Evolutionary conservation across 2,329 filamentous ascomycete species (phyloP).

Genomic region (Aureobasidium uvarum): DNA sequence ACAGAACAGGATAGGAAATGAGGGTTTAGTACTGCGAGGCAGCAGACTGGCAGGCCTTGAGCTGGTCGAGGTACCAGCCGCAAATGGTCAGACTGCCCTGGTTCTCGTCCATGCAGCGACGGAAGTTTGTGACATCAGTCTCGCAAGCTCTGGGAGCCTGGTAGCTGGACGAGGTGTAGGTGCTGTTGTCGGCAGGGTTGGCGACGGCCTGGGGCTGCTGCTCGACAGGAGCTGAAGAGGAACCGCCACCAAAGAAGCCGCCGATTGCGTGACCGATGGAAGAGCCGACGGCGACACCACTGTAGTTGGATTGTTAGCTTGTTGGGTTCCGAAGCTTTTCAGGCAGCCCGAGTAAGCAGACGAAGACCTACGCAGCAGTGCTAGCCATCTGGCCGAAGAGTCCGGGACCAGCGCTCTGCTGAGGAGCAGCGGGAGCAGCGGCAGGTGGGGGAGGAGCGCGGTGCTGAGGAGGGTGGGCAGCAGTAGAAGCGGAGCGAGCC

Average conservation of each 20-base stretch:
- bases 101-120: slow-evolving; percentile 95
- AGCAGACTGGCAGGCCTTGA: slow-evolving; percentile 57
- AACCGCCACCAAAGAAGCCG: slow-evolving; percentile 74
- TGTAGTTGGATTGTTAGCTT: slow-evolving; percentile 45
- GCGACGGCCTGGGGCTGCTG: slow-evolving; percentile 46
- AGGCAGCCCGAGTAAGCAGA: slow-evolving; percentile 23
- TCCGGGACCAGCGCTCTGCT: slow-evolving; percentile 66
- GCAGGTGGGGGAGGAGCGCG: slow-evolving; percentile 51
- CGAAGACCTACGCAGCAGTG: slow-evolving; percentile 82
- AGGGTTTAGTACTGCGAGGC: slow-evolving; percentile 48
- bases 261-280: slow-evolving; percentile 94
- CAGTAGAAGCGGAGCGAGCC: slow-evolving; percentile 52
- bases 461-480: slow-evolving; percentile 46
- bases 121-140: slow-evolving; percentile 78
- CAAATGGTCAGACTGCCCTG: slow-evolving; percentile 92
- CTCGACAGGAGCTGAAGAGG: slow-evolving; percentile 53
- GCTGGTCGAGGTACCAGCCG: slow-evolving; percentile 96
- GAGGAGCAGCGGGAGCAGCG: slow-evolving; percentile 39
- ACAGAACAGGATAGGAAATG: slow-evolving; percentile 2
- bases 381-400: slow-evolving; percentile 96
- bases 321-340: not conserved
- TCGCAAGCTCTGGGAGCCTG: slow-evolving; percentile 60
- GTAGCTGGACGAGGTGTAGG: slow-evolving; percentile 38
- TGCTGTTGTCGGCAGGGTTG: slow-evolving; percentile 41
- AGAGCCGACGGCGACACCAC: slow-evolving; percentile 94